Evolutionary conservation across 2,329 filamentous ascomycete species (phyloP).

Genomic region (Ophiobolus disseminans): DNA sequence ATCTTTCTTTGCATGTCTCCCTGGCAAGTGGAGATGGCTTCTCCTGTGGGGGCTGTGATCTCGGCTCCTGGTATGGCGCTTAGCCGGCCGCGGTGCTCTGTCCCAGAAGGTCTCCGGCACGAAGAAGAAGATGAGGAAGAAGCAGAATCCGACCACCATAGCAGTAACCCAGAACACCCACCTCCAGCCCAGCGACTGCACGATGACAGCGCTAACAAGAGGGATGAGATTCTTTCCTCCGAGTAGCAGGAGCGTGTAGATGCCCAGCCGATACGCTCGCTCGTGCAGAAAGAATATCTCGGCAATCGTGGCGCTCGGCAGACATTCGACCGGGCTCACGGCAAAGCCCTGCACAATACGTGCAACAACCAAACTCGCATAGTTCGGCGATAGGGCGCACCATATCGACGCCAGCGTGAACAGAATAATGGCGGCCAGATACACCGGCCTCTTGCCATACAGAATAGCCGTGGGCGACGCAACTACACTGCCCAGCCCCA

Average conservation of each 20-base stretch:
- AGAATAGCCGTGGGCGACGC: constrained; percentile 90
- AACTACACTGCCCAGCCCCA: constrained; percentile 83
- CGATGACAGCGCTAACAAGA: constrained; percentile 83
- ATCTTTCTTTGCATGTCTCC: constrained; percentile 26
- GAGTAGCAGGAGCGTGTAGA: constrained; percentile 87
- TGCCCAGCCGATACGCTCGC: constrained; percentile 87
- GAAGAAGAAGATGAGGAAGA: constrained; percentile 81
- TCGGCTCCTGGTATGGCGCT: constrained; percentile 45
- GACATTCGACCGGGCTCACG: constrained; percentile 87
- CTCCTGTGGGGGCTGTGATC: constrained; percentile 39
- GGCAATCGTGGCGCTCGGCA: constrained; percentile 91
- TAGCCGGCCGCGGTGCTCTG: constrained; percentile 67
- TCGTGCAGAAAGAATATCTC: constrained; percentile 98
- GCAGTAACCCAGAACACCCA: constrained; percentile 93
- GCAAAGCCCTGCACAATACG: constrained; percentile 87
- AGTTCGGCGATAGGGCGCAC: constrained; percentile 85
- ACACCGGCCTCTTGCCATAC: constrained; percentile 89
- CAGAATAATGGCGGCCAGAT: constrained; percentile 77
- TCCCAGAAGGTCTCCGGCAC: constrained; percentile 98
- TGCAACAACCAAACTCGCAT: constrained; percentile 78
- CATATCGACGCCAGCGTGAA: constrained; percentile 80
- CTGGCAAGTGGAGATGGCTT: constrained; percentile 34
- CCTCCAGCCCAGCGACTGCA: constrained; percentile 79
- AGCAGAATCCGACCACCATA: constrained; percentile 76
- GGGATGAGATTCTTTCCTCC: constrained; percentile 92